These are phyloP conservation scores for Farysia itapuensis DNA, from an alignment of 1,284 basidiomycete species.

Conservation along the genomic window DNA sequence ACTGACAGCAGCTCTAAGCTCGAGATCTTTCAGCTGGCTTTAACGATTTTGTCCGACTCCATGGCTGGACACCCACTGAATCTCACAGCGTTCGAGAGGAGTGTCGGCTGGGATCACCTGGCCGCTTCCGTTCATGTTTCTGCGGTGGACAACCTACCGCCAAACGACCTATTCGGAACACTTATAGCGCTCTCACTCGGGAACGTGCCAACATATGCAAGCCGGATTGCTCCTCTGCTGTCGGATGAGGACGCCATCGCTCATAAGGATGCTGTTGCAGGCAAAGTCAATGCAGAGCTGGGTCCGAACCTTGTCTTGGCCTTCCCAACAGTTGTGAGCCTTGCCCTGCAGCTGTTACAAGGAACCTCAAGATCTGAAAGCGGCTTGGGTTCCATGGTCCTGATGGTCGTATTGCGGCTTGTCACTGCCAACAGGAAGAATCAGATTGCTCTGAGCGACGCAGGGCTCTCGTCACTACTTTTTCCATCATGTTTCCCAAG, in stretches of 20 bases:
- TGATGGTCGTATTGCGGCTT: constrained; percentile 6
- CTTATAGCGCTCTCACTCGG: constrained; percentile 44
- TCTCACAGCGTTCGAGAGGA: constrained; percentile 32
- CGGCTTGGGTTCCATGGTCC: constrained; percentile 4
- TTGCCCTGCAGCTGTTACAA: neutral
- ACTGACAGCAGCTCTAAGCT: neutral
- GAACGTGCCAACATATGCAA: constrained; percentile 28
- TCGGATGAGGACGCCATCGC: too few relatives aligned
- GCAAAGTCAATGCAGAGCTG: neutral
- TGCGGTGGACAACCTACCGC: constrained; percentile 1
- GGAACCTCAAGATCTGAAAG: constrained; percentile 1
- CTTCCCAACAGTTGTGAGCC: neutral
- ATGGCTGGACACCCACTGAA: constrained; percentile 39
- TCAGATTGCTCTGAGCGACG: constrained; percentile 7
- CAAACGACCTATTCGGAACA: constrained; percentile 27
- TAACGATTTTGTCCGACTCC: constrained; percentile 45
- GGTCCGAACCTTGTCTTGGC: neutral
- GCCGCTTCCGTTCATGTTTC: constrained; percentile 17
- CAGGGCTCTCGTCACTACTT: constrained; percentile 10
- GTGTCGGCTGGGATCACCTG: constrained; percentile 46
- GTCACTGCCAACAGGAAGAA: constrained; percentile 11
- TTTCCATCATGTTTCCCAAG: too few relatives aligned
- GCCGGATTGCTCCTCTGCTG: constrained; percentile 8
- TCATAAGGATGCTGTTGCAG: neutral
- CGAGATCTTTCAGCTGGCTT: constrained; percentile 43